phyloP scores from a whole-genome alignment of 2,329 filamentous ascomycete species.

The Nothomitra cinnamomea region DNA sequence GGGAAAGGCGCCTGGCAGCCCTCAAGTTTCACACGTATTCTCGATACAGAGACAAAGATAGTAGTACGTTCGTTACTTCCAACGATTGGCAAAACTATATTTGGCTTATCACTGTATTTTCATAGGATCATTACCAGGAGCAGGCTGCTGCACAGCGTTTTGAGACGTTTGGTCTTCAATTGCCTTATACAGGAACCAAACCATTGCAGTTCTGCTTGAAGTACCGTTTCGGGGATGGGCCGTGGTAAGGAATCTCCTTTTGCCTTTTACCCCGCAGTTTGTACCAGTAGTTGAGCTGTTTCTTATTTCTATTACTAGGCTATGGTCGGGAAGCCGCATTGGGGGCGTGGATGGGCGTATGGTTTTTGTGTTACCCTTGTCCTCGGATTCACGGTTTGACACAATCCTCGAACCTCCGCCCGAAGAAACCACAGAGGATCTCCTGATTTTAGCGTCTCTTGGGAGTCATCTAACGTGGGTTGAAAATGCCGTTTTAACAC shows the following conservation, averaged over 20 bases:
- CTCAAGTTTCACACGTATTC: not conserved
- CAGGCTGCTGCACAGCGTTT: not conserved
- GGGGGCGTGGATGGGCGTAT: not conserved
- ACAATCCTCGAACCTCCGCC: too few relatives aligned
- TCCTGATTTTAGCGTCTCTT: too few relatives aligned
- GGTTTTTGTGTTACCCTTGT: not conserved
- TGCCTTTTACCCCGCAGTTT: not conserved
- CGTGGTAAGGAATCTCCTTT: not conserved
- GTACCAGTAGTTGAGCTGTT: not conserved
- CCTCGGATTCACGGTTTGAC: too few relatives aligned
- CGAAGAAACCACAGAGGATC: too few relatives aligned
- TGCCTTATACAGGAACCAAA: not conserved
- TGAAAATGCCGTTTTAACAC: too few relatives aligned
- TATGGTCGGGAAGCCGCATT: constrained; percentile 2
- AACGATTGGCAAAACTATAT: too few relatives aligned
- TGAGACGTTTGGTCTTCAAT: not conserved
- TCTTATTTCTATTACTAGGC: not conserved
- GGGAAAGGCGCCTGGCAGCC: not conserved
- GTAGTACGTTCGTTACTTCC: too few relatives aligned
- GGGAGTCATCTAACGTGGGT: too few relatives aligned
- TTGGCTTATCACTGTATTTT: not conserved
- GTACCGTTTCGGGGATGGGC: constrained; percentile 1
- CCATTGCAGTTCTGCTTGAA: constrained; percentile 1
- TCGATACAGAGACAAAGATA: not conserved
- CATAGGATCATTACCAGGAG: not conserved